phyloP scores from a whole-genome alignment of 2,329 filamentous ascomycete species.

The Rutstroemia sp. region DNA sequence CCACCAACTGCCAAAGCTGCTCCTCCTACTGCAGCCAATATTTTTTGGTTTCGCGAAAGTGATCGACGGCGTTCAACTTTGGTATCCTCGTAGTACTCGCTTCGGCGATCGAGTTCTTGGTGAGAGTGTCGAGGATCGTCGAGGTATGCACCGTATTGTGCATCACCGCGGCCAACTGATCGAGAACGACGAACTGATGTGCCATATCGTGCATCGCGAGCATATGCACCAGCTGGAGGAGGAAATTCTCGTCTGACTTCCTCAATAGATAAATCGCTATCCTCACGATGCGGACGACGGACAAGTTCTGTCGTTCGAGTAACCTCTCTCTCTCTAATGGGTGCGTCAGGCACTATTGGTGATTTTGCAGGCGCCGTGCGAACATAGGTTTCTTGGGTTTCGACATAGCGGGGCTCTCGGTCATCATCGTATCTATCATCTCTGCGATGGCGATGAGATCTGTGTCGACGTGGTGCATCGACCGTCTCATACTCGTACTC shows the following conservation, averaged over 20 bases:
- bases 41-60: constrained; percentile 57
- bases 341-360: constrained; percentile 19
- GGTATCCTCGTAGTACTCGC: constrained; percentile 39
- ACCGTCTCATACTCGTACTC: constrained; percentile 19
- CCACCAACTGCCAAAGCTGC: constrained; percentile 57
- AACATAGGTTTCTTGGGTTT: constrained; percentile 33
- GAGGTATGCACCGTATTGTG: constrained; percentile 53
- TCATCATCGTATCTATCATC: constrained; percentile 20
- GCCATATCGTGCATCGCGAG: constrained; percentile 25
- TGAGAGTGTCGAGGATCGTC: constrained; percentile 37
- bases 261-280: constrained; percentile 70
- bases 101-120: constrained; percentile 38
- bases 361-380: constrained; percentile 17
- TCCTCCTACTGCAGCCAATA: constrained; percentile 57
- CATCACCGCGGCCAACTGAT: constrained; percentile 51
- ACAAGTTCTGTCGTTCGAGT: constrained; percentile 47
- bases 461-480: constrained; percentile 23
- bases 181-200: constrained; percentile 48
- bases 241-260: constrained; percentile 81
- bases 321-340: constrained; percentile 4
- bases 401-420: constrained; percentile 44
- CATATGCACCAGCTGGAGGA: constrained; percentile 38
- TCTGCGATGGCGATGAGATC: constrained; percentile 23
- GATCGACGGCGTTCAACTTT: constrained; percentile 51
- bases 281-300: constrained; percentile 53